These are phyloP conservation scores for Kondoa subrosea DNA, from an alignment of 768 basidiomycete species.

Conservation along the genomic window DNA sequence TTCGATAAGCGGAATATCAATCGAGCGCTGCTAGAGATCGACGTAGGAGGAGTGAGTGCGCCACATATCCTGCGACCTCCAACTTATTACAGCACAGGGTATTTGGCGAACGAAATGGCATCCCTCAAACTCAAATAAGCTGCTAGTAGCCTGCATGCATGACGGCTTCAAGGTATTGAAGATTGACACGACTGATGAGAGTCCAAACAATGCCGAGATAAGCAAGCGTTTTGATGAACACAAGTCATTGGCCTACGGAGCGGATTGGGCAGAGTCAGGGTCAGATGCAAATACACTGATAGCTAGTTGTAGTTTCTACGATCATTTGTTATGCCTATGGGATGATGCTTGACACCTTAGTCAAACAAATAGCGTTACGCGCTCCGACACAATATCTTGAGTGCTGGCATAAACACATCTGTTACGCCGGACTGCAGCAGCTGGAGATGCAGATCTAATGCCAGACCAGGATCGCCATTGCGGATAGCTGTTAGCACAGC, in stretches of 20 bases:
- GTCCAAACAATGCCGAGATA: slow-evolving; percentile 35
- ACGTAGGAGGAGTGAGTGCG: slow-evolving; percentile 52
- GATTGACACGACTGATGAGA: slow-evolving; percentile 32
- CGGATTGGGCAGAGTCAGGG: slow-evolving; percentile 56
- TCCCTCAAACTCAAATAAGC: slow-evolving; percentile 47
- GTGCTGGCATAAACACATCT: background rate
- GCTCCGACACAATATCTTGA: background rate
- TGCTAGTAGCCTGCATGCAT: slow-evolving; percentile 94
- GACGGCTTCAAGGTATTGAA: slow-evolving; percentile 77
- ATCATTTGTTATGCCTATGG: slow-evolving; percentile 71
- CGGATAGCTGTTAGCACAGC: slow-evolving; percentile 50
- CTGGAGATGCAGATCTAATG: slow-evolving; percentile 69
- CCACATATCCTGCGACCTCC: background rate
- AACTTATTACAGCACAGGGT: slow-evolving; percentile 28
- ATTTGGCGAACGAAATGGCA: slow-evolving; percentile 97
- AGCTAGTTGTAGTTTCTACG: slow-evolving; percentile 90
- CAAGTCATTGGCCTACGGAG: slow-evolving; percentile 72
- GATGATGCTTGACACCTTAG: slow-evolving; percentile 10
- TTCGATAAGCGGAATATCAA: slow-evolving; percentile 63
- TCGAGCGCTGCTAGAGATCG: slow-evolving; percentile 42
- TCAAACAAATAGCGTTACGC: background rate
- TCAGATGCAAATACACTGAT: slow-evolving; percentile 40
- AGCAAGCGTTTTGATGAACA: slow-evolving; percentile 51
- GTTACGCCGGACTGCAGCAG: slow-evolving; percentile 37
- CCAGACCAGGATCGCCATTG: slow-evolving; percentile 55